These are phyloP conservation scores for Acrodontium crateriforme DNA, from an alignment of 2,329 filamentous ascomycete genomes.

Conservation along the genomic window DNA sequence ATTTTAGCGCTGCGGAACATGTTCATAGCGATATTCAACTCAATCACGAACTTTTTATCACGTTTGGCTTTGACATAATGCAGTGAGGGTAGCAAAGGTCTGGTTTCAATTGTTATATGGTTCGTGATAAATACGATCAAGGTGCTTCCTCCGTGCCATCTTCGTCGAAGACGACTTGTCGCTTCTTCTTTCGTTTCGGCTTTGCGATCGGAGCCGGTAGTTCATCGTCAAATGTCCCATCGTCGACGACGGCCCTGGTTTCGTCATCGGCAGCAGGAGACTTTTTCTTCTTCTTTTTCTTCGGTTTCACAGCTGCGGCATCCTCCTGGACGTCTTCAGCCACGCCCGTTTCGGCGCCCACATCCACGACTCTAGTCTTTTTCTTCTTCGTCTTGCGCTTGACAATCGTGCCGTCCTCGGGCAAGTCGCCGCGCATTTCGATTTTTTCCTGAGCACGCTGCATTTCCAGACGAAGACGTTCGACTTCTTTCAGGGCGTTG, in stretches of 20 bases:
- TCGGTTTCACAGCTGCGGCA: conserved; percentile 13
- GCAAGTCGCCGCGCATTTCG: conserved; percentile 50
- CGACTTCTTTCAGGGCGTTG: conserved; percentile 76
- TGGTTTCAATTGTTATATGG: too few relatives aligned
- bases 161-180: conserved; percentile 5
- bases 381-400: conserved; percentile 42
- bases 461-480: conserved; percentile 78
- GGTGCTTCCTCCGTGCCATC: conserved; percentile 1
- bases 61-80: too few relatives aligned
- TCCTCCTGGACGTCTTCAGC: conserved; percentile 4
- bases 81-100: too few relatives aligned
- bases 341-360: conserved; percentile 6
- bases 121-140: too few relatives aligned
- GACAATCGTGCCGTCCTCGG: conserved; percentile 51
- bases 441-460: conserved; percentile 65
- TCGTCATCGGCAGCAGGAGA: too few relatives aligned
- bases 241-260: conserved; percentile 2
- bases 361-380: conserved; percentile 22
- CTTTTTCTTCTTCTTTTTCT: conserved; percentile 32
- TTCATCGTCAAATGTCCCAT: conserved; percentile 5
- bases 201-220: too few relatives aligned
- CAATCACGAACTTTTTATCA: too few relatives aligned
- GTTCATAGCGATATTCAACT: too few relatives aligned
- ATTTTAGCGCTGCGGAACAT: too few relatives aligned
- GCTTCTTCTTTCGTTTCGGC: conserved; percentile 6